These are phyloP conservation scores for Candida pseudocylindracea DNA, from an alignment of 1,139 yeast genomes.

Conservation along the genomic window DNA sequence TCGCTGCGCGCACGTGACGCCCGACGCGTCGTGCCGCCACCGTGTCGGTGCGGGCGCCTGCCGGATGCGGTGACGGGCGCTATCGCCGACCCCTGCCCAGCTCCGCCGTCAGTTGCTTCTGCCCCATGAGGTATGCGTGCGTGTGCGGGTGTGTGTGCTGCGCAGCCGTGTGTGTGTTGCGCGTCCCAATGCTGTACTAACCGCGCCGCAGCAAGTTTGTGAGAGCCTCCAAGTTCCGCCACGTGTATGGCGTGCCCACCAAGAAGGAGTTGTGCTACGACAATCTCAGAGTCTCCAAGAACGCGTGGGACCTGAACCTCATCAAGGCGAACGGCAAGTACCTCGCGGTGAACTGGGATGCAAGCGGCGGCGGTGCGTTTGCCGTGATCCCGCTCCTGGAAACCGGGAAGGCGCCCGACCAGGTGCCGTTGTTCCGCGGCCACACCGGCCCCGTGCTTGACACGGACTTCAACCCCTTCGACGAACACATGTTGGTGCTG, in stretches of 20 bases:
- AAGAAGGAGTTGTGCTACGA: constrained; percentile 81
- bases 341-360: constrained; percentile 75
- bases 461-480: constrained; percentile 85
- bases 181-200: too few relatives aligned
- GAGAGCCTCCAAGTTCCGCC: constrained; percentile 91
- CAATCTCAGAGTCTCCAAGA: constrained; percentile 63
- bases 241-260: constrained; percentile 81
- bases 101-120: too few relatives aligned
- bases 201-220: constrained; percentile 63
- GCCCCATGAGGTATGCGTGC: too few relatives aligned
- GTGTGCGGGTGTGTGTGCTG: too few relatives aligned
- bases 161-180: too few relatives aligned
- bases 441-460: constrained; percentile 91
- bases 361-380: constrained; percentile 95
- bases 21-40: too few relatives aligned
- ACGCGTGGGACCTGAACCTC: constrained; percentile 92
- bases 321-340: constrained; percentile 64
- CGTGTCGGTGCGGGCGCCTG: too few relatives aligned
- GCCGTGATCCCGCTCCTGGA: constrained; percentile 75
- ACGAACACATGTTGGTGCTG: constrained; percentile 53
- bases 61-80: too few relatives aligned
- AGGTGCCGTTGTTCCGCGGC: constrained; percentile 83
- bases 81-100: too few relatives aligned
- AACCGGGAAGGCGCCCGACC: constrained; percentile 88
- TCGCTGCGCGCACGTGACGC: too few relatives aligned